phyloP scores from a whole-genome alignment of 1,284 basidiomycete genomes.

The Flammula alnicola region DNA sequence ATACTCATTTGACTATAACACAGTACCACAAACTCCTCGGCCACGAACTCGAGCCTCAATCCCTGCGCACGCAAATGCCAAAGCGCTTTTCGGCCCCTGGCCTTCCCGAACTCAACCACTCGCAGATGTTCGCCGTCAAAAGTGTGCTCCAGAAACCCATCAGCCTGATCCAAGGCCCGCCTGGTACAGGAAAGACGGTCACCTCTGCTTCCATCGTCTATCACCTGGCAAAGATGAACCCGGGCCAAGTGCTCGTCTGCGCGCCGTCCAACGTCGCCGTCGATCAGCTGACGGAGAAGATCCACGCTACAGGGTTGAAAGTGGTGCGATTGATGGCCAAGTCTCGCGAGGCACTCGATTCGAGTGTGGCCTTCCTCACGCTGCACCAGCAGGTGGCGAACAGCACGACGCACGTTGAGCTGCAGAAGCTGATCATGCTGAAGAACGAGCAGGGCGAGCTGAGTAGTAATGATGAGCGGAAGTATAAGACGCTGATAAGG shows the following conservation, averaged over 20 bases:
- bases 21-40: slow-evolving; percentile 98
- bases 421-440: slow-evolving; percentile 96
- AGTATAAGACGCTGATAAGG: slow-evolving; percentile 94
- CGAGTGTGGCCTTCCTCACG: slow-evolving; percentile 90
- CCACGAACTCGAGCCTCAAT: slow-evolving; percentile 92
- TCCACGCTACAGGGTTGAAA: slow-evolving; percentile 95
- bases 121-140: slow-evolving; percentile 99
- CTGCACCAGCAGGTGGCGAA: slow-evolving; percentile 98
- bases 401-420: slow-evolving; percentile 90
- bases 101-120: slow-evolving; percentile 97
- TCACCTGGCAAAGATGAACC: slow-evolving; percentile 99
- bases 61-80: slow-evolving; percentile 90
- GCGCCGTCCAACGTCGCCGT: slow-evolving; percentile 99
- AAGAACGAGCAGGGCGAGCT: slow-evolving; percentile 98
- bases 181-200: slow-evolving; percentile 98
- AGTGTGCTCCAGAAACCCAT: slow-evolving; percentile 98
- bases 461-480: slow-evolving; percentile 94
- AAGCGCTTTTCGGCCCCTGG: slow-evolving; percentile 96
- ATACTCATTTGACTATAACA: slow-evolving; percentile 13
- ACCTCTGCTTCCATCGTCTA: slow-evolving; percentile 99
- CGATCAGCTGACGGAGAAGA: slow-evolving; percentile 98
- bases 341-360: slow-evolving; percentile 95
- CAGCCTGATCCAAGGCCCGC: slow-evolving; percentile 97
- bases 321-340: slow-evolving; percentile 98
- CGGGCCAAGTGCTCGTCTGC: slow-evolving; percentile 97